phyloP scores from a whole-genome alignment of 768 basidiomycete genomes.

The Panellus pusillus region DNA sequence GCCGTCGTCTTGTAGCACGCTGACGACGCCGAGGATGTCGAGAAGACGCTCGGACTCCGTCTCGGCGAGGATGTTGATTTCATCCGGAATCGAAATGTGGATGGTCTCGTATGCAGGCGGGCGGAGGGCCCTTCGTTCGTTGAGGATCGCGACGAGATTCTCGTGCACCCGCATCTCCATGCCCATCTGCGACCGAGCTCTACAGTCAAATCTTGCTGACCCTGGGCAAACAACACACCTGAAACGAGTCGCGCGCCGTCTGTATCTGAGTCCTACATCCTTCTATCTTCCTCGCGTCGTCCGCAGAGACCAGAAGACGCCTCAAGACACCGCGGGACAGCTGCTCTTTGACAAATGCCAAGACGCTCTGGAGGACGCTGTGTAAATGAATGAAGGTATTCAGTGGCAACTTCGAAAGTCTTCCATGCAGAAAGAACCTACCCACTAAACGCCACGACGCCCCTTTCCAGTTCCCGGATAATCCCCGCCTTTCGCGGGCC shows the following conservation, averaged over 20 bases:
- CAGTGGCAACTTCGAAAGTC: not conserved
- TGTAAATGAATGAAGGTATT: not conserved
- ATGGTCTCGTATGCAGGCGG: not conserved
- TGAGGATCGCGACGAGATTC: not conserved
- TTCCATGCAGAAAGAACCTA: not conserved
- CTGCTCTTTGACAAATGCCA: not conserved
- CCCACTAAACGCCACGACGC: not conserved
- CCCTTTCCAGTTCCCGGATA: not conserved
- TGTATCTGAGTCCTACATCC: not conserved
- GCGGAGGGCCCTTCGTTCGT: not conserved
- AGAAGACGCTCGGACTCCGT: slow-evolving; percentile 1
- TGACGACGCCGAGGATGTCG: slow-evolving; percentile 2
- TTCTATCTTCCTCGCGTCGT: slow-evolving; percentile 1
- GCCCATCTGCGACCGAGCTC: not conserved
- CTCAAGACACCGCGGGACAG: not conserved
- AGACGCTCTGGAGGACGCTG: slow-evolving; percentile 1
- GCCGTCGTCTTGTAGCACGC: not conserved
- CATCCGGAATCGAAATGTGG: not conserved
- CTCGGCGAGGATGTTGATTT: not conserved
- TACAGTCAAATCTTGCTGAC: not conserved
- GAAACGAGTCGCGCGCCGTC: not conserved
- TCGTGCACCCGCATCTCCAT: slow-evolving; percentile 2
- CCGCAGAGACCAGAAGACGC: not conserved
- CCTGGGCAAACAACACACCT: not conserved
- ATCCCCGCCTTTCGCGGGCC: not conserved